Evolutionary conservation across 257 asterid species (phyloP).

Genomic region (Solanum chmielewskii): DNA sequence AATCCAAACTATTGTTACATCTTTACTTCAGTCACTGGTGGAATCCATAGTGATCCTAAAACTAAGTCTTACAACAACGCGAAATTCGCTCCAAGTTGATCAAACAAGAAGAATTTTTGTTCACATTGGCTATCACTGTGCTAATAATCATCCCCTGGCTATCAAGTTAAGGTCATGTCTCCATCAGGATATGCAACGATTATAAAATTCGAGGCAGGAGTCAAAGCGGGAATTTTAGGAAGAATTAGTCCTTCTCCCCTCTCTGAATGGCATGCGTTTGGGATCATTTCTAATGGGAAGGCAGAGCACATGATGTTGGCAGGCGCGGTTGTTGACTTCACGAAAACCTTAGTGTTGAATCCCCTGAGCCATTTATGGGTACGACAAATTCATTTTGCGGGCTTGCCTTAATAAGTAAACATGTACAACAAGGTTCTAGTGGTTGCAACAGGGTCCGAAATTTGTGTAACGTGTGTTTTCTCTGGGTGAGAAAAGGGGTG

Average conservation of each 20-base stretch:
- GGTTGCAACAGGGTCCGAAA: constrained; percentile 72
- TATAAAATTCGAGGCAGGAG: constrained; percentile 53
- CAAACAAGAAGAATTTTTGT: constrained; percentile 47
- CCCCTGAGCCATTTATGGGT: constrained; percentile 64
- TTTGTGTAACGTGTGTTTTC: constrained; percentile 50
- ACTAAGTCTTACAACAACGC: constrained; percentile 31
- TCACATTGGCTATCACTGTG: constrained; percentile 30
- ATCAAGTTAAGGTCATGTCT: constrained; percentile 23
- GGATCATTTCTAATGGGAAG: constrained; percentile 53
- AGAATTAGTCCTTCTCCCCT: constrained; percentile 65
- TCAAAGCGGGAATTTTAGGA: constrained; percentile 52
- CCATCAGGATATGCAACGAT: constrained; percentile 65
- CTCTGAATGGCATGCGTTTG: constrained; percentile 79
- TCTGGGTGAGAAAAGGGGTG: constrained; percentile 65
- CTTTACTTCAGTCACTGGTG: constrained; percentile 60
- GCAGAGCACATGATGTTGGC: constrained; percentile 65
- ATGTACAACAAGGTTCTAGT: constrained; percentile 46
- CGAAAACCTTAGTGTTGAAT: constrained; percentile 27
- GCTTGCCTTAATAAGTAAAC: constrained; percentile 54
- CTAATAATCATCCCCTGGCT: constrained; percentile 51
- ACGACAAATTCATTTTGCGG: constrained; percentile 52
- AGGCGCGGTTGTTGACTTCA: constrained; percentile 74
- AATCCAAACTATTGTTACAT: constrained; percentile 34
- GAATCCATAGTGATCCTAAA: constrained; percentile 48
- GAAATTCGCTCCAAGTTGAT: constrained; percentile 10